Evolutionary conservation across 441 rosid species (phyloP), one percentile per base, ranked within the genome.

Genomic region (Adansonia rubrostipa): DNA sequence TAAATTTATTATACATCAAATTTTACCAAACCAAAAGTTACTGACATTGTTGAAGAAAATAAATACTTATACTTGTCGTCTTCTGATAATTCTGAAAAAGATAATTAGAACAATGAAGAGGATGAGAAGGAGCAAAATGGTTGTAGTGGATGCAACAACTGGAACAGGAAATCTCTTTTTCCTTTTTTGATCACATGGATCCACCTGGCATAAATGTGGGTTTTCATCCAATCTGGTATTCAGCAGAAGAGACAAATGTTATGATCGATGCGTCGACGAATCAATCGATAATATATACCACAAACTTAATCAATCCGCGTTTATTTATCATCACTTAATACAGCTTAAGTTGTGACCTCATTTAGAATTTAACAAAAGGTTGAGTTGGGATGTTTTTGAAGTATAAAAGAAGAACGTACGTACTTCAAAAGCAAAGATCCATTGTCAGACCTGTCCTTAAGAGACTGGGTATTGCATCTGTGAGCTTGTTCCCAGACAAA

Each of bases 401-500:
- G 53, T 48, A 48, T 10, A 48, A 2, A 48, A 48, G 53, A 48
- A 9, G 53, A 48, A 3, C 11, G 10, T 48, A 63, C 67, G 40
- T 36, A 36, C 40, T 44, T 63, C 14, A 63, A 8, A 10, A 8
- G 67, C 67, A 63, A 11, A 63, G 67, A 22, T 63, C 67, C 45
- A 9, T 63, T 28, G 11, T 63, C n/a, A 10, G 11, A 48, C 53
- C 9, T 48, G 53, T 10, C 53, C 53, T 48, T 48, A 9, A 48
- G 53, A 48, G 53, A 48, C 53, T 9, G 53, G 40, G 40, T 3
- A 48, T 10, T 10, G 11, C 9, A 48, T 10, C 53, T 48, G 53
- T 4, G 42, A 63, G 33, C 15, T 63, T 63, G 67, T 63, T 63
- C 4, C 67, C 67, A 22, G 67, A 63, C 33, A 63, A 22, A 63